These are phyloP conservation scores for Hypholoma sublateritium DNA, from an alignment of 768 basidiomycete genomes.

Conservation along the genomic window DNA sequence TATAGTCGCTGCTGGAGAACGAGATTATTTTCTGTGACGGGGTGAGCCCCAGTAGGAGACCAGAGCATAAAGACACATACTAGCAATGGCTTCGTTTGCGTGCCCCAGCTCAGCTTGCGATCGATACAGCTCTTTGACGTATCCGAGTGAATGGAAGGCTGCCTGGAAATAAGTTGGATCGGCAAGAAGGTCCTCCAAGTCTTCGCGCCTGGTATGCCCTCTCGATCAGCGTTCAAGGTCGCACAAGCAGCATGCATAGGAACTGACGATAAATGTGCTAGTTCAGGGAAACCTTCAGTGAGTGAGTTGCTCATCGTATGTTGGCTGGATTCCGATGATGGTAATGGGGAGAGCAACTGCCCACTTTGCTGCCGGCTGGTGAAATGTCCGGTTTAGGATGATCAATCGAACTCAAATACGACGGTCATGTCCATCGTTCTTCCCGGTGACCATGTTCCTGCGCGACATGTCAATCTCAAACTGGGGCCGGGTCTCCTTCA, in stretches of 20 bases:
- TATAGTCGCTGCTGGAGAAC: slow-evolving; percentile 76
- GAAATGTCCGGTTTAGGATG: slow-evolving; percentile 1
- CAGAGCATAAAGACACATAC: slow-evolving; percentile 44
- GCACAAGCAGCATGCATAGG: not conserved
- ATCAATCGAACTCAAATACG: slow-evolving; percentile 17
- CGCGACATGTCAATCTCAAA: slow-evolving; percentile 77
- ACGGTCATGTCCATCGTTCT: slow-evolving; percentile 55
- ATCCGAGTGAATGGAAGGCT: slow-evolving; percentile 74
- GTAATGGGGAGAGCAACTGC: not conserved
- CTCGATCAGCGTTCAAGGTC: not conserved
- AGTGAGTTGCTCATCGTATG: slow-evolving; percentile 42
- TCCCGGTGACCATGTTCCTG: slow-evolving; percentile 78
- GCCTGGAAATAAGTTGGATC: slow-evolving; percentile 88
- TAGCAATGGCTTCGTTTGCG: slow-evolving; percentile 85
- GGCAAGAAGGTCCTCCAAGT: slow-evolving; percentile 84
- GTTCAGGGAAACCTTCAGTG: slow-evolving; percentile 68
- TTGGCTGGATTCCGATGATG: not conserved
- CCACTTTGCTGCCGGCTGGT: not conserved
- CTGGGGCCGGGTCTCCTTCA: slow-evolving; percentile 83
- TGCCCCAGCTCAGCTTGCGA: slow-evolving; percentile 75
- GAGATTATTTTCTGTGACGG: slow-evolving; percentile 65
- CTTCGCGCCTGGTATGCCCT: slow-evolving; percentile 60
- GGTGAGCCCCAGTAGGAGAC: slow-evolving; percentile 6
- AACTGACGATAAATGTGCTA: slow-evolving; percentile 69
- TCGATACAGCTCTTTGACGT: slow-evolving; percentile 73